These are phyloP conservation scores for Akanthomyces muscarius DNA, from an alignment of 2,329 filamentous ascomycete genomes.

Conservation along the genomic window DNA sequence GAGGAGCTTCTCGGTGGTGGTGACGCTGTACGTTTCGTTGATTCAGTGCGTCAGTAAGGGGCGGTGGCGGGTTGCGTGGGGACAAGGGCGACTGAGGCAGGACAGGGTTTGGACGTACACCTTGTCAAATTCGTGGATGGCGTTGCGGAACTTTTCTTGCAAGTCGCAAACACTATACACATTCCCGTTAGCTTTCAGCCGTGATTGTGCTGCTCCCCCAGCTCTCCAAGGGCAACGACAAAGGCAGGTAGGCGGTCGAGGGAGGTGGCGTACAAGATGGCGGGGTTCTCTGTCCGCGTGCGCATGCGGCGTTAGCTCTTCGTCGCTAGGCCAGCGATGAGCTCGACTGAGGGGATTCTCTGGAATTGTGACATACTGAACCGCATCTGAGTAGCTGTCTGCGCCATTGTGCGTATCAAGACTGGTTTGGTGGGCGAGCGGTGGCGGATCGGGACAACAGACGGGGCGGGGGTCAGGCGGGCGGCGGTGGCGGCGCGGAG, in stretches of 20 bases:
- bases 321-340: not conserved
- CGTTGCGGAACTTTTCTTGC: constrained; percentile 84
- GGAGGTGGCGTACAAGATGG: constrained; percentile 43
- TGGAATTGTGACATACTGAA: constrained; percentile 30
- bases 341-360: not conserved
- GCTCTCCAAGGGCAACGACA: no score
- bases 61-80: no score
- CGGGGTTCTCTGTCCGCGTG: constrained; percentile 40
- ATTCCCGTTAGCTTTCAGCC: not conserved
- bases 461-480: not conserved
- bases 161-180: constrained; percentile 77
- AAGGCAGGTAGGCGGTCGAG: not conserved
- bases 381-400: constrained; percentile 25
- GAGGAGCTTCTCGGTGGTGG: constrained; percentile 66
- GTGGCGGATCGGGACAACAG: not conserved
- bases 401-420: constrained; percentile 20
- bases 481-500: not conserved
- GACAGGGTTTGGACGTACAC: constrained; percentile 48
- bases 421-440: not conserved
- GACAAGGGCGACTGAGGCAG: no score
- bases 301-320: not conserved
- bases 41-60: no score
- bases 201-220: no score
- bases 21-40: constrained; percentile 44
- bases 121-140: constrained; percentile 81